phyloP scores from a whole-genome alignment of 306 rosid species.

The Aeschynomene evenia region DNA sequence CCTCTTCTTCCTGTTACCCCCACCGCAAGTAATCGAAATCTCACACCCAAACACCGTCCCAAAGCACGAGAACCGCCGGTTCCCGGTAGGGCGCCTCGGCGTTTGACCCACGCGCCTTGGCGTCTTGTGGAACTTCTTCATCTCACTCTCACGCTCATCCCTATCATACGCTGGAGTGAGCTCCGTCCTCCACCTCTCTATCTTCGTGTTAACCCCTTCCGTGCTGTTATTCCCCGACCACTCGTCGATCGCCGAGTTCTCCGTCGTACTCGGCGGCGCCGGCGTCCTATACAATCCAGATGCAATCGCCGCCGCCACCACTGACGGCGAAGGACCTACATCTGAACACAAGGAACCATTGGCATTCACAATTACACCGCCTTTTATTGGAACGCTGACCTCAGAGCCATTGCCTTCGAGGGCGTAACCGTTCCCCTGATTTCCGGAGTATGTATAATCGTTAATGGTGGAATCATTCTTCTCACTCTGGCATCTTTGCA shows the following conservation, averaged over 20 bases:
- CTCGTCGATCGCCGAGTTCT: constrained; percentile 46
- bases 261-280: not conserved
- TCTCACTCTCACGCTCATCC: not conserved
- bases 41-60: constrained; percentile 64
- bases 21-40: constrained; percentile 60
- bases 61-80: constrained; percentile 57
- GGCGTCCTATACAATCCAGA: constrained; percentile 51
- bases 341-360: constrained; percentile 57
- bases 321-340: constrained; percentile 69
- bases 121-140: not conserved
- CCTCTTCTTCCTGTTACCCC: constrained; percentile 44
- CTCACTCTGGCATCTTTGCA: constrained; percentile 46
- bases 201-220: constrained; percentile 68
- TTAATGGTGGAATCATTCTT: constrained; percentile 31
- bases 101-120: not conserved
- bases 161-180: constrained; percentile 50
- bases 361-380: not conserved
- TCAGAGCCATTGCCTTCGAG: constrained; percentile 26
- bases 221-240: constrained; percentile 55
- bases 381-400: not conserved
- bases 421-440: not conserved
- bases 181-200: constrained; percentile 69
- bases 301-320: constrained; percentile 71
- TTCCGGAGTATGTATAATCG: not conserved
- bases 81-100: not conserved